phyloP scores from a whole-genome alignment of 306 rosid species.

The Sesbania bispinosa region DNA sequence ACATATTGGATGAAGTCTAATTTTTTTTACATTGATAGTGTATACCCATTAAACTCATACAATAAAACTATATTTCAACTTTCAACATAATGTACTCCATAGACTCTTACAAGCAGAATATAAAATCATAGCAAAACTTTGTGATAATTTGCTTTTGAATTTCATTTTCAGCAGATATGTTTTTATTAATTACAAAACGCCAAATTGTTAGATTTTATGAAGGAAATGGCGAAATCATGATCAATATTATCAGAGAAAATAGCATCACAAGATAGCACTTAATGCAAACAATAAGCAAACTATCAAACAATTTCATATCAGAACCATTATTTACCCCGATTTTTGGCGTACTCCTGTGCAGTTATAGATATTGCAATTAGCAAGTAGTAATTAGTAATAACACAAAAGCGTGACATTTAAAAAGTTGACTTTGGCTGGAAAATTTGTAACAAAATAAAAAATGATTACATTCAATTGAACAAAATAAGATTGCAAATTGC shows the following conservation, averaged over 20 bases:
- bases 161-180: neutral
- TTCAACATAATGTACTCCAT: neutral
- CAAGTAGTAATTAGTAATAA: neutral
- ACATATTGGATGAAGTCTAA: too few species aligned
- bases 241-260: neutral
- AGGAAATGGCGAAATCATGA: neutral
- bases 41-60: too few species aligned
- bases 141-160: neutral
- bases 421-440: neutral
- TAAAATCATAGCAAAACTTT: neutral
- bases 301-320: neutral
- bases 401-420: neutral
- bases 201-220: neutral
- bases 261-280: neutral
- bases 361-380: neutral
- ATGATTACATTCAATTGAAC: neutral
- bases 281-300: neutral
- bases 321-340: neutral
- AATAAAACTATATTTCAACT: slow-evolving; percentile 5
- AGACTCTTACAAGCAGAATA: neutral
- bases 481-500: neutral
- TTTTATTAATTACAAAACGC: neutral
- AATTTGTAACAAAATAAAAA: slow-evolving; percentile 1
- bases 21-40: too few species aligned
- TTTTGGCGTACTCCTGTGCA: neutral